Percentiles rank a stretch among this genome's conserved stretches.
Conservation (phyloP, 179 eudicot species). For the Heliamphora pulchella region DNA sequence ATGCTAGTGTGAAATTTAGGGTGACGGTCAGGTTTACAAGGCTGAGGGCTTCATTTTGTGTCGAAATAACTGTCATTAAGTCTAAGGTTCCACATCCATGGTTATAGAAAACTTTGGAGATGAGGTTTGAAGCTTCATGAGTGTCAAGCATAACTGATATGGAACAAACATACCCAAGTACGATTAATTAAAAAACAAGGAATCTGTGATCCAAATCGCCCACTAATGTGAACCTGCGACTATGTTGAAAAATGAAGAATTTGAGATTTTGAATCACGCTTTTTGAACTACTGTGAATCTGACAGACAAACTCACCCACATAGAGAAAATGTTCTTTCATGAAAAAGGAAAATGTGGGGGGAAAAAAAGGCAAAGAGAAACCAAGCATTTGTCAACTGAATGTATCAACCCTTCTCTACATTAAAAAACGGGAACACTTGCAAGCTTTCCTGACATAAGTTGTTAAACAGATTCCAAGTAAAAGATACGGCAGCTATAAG, state of each 20-base stretch:
- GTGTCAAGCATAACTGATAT: neutral
- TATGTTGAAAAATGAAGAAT: neutral
- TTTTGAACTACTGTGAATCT: neutral
- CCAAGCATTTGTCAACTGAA: neutral
- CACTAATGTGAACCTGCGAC: too few relatives aligned
- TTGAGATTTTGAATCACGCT: neutral
- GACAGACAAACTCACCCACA: neutral
- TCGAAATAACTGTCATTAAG: too few relatives aligned
- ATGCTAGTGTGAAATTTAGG: neutral
- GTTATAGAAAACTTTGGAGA: neutral
- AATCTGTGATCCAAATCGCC: too few relatives aligned
- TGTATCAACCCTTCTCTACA: neutral
- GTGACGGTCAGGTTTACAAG: neutral
- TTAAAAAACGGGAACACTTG: neutral
- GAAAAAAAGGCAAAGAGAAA: neutral
- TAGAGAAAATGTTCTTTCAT: neutral
- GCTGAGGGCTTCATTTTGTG: neutral
- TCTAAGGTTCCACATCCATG: too few relatives aligned
- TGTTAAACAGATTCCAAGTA: too few relatives aligned
- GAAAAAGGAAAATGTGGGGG: neutral
- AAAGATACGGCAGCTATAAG: neutral
- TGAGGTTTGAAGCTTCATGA: neutral
- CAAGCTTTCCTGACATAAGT: neutral
- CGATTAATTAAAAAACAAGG: too few relatives aligned
- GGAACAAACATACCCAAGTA: neutral